Conservation (phyloP, 129 eudicot species). For the Erigeron canadensis region DNA sequence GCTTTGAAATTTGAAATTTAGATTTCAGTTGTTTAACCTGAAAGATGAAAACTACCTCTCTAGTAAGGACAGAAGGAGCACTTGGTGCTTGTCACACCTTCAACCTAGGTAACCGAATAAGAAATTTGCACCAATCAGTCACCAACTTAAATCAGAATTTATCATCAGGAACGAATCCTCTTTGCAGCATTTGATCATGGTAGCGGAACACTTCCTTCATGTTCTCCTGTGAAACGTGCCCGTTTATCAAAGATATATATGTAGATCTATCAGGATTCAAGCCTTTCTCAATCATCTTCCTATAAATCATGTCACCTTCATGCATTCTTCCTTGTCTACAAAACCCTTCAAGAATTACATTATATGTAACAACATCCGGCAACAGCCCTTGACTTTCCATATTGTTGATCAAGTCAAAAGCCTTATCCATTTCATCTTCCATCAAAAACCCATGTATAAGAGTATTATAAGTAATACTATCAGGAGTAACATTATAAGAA, state of each 20-base stretch:
- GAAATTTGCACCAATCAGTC: too few species aligned
- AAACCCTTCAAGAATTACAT: constrained; percentile 66
- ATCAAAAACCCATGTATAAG: constrained; percentile 62
- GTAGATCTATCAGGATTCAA: constrained; percentile 64
- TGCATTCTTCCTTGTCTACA: constrained; percentile 68
- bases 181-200: constrained; percentile 72
- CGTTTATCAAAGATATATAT: constrained; percentile 65
- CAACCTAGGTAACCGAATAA: too few species aligned
- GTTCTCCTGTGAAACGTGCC: constrained; percentile 70
- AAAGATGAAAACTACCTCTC: too few species aligned
- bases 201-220: constrained; percentile 69
- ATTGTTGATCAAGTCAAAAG: constrained; percentile 51
- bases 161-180: constrained; percentile 80
- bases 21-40: too few species aligned
- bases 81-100: too few species aligned
- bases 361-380: constrained; percentile 66
- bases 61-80: too few species aligned
- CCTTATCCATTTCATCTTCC: constrained; percentile 52
- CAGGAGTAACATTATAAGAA: constrained; percentile 40
- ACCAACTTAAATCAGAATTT: constrained; percentile 39
- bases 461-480: constrained; percentile 63
- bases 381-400: constrained; percentile 64
- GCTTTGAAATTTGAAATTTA: too few species aligned
- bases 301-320: constrained; percentile 52
- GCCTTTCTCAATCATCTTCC: constrained; percentile 59